Evolutionary conservation across 2,329 filamentous ascomycete species (phyloP).

Genomic region (Pyrenochaeta sp.): DNA sequence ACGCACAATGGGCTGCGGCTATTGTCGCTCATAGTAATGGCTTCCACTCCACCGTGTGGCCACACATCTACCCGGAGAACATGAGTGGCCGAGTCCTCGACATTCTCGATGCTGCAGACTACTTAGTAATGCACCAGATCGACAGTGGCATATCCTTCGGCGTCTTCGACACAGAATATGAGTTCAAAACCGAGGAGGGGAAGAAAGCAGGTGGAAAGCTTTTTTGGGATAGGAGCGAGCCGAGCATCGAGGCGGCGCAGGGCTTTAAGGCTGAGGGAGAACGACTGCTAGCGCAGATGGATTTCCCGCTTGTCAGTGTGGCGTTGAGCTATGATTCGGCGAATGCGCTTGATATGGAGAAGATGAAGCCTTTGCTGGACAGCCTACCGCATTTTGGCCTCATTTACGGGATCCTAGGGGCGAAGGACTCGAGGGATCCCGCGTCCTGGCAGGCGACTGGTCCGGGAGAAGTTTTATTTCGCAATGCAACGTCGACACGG

Average conservation of each 20-base stretch:
- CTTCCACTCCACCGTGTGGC: constrained; percentile 39
- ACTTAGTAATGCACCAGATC: constrained; percentile 47
- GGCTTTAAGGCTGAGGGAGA: constrained; percentile 27
- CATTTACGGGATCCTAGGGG: constrained; percentile 29
- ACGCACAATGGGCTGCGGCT: constrained; percentile 37
- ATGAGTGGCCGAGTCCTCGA: constrained; percentile 21
- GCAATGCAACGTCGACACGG: constrained; percentile 48
- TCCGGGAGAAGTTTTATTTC: constrained; percentile 41
- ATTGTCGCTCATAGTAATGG: constrained; percentile 42
- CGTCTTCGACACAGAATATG: constrained; percentile 50
- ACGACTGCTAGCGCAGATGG: constrained; percentile 44
- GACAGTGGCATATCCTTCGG: constrained; percentile 45
- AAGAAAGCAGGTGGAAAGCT: constrained; percentile 31
- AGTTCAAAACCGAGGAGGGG: constrained; percentile 43
- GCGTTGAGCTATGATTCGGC: constrained; percentile 45
- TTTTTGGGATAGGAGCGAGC: constrained; percentile 33
- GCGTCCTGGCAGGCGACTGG: constrained; percentile 37
- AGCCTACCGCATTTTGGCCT: constrained; percentile 32
- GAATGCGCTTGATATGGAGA: constrained; percentile 30
- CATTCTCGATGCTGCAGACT: constrained; percentile 12
- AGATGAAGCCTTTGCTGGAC: constrained; percentile 30
- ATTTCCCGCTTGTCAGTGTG: constrained; percentile 50
- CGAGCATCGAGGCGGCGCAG: constrained; percentile 20
- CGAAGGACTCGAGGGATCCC: constrained; percentile 30
- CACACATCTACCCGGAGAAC: constrained; percentile 31